Conservation (phyloP, 2,329 filamentous ascomycete genomes). For the Cryphonectria japonica region DNA sequence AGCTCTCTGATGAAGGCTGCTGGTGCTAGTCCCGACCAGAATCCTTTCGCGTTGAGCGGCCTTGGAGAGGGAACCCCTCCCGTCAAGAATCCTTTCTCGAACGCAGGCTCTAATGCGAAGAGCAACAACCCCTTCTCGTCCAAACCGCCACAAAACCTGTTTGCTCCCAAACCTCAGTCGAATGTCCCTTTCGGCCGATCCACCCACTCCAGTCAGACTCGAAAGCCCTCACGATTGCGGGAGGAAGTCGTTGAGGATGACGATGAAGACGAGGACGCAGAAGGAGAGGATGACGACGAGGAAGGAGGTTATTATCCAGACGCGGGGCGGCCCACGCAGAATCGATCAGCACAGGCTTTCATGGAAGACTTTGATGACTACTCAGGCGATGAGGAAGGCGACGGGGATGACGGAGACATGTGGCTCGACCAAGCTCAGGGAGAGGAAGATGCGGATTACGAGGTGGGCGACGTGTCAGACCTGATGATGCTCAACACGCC, state of each 20-base stretch:
- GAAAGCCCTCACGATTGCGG: conserved; percentile 58
- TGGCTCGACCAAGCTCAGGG: conserved; percentile 54
- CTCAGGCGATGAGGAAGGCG: conserved; percentile 23
- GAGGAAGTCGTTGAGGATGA: conserved; percentile 44
- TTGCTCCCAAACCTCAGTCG: conserved; percentile 41
- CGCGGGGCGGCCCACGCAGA: conserved; percentile 19
- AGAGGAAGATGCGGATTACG: conserved; percentile 41
- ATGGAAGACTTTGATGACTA: conserved; percentile 35
- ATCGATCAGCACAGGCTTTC: conserved; percentile 38
- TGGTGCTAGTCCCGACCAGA: conserved; percentile 29
- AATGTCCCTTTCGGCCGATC: conserved; percentile 54
- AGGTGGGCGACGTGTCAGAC: conserved; percentile 52
- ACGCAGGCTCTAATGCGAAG: conserved; percentile 20
- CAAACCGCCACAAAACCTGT: conserved; percentile 42
- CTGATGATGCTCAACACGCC: conserved; percentile 60
- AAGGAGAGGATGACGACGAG: conserved; percentile 45
- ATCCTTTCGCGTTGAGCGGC: conserved; percentile 26
- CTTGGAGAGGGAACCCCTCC: conserved; percentile 23
- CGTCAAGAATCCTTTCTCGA: conserved; percentile 25
- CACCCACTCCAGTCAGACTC: conserved; percentile 44
- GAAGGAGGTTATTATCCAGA: conserved; percentile 42
- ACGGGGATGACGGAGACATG: conserved; percentile 49
- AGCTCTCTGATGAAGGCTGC: conserved; percentile 54
- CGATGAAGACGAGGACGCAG: conserved; percentile 43
- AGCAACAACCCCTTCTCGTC: conserved; percentile 21